These are phyloP conservation scores for Aspergillus sp. DNA, from an alignment of 2,329 filamentous ascomycete species.

Conservation along the genomic window DNA sequence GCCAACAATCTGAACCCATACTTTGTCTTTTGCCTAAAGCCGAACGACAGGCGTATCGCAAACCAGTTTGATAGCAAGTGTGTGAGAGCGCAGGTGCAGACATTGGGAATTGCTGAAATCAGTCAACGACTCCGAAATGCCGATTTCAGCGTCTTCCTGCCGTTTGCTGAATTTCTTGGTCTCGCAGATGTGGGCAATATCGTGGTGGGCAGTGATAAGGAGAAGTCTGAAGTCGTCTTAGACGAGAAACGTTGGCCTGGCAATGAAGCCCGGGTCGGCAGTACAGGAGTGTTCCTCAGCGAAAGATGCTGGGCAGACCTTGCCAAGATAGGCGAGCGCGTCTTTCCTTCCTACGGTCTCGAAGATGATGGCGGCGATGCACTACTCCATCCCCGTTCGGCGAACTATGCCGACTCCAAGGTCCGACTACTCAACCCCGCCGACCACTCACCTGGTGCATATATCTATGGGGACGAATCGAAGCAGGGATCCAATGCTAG, in stretches of 20 bases:
- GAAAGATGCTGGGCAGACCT: constrained; percentile 95
- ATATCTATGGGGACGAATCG: constrained; percentile 72
- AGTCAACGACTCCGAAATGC: constrained; percentile 88
- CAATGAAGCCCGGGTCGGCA: constrained; percentile 87
- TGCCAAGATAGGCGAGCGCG: constrained; percentile 67
- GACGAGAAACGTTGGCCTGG: constrained; percentile 89
- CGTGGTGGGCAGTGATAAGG: constrained; percentile 85
- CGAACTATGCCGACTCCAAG: constrained; percentile 51
- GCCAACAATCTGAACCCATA: constrained; percentile 86
- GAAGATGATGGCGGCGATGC: constrained; percentile 61
- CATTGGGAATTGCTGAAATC: constrained; percentile 94
- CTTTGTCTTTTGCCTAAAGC: constrained; percentile 95
- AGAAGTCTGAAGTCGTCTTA: constrained; percentile 87
- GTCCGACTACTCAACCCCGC: constrained; percentile 53
- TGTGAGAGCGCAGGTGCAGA: constrained; percentile 90
- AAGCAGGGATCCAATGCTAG: constrained; percentile 76
- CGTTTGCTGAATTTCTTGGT: constrained; percentile 92
- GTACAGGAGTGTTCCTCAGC: constrained; percentile 91
- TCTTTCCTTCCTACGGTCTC: constrained; percentile 59
- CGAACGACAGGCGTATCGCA: constrained; percentile 92
- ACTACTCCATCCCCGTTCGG: constrained; percentile 51
- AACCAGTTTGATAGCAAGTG: constrained; percentile 99
- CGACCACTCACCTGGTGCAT: constrained; percentile 56
- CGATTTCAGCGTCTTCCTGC: constrained; percentile 93
- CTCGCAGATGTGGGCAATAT: constrained; percentile 80